Conservation (phyloP, 768 basidiomycete genomes). For the Pilatotrama ljubarskyi region DNA sequence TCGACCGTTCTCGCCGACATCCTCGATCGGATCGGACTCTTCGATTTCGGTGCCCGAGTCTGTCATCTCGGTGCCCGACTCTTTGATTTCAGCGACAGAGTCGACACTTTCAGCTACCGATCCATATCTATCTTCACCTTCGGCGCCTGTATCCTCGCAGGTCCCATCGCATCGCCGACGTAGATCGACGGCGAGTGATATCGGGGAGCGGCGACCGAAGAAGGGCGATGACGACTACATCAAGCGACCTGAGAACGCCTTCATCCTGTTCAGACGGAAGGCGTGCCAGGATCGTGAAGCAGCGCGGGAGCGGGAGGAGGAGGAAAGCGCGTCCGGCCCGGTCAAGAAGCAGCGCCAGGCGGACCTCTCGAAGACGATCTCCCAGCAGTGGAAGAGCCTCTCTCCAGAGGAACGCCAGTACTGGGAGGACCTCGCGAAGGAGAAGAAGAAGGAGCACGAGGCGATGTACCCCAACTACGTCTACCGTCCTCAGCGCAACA, state of each 20-base stretch:
- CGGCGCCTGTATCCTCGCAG: slow-evolving; percentile 31
- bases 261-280: slow-evolving; percentile 80
- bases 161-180: slow-evolving; percentile 35
- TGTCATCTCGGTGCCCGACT: neutral
- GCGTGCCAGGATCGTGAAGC: slow-evolving; percentile 73
- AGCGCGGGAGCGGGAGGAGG: slow-evolving; percentile 53
- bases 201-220: slow-evolving; percentile 42
- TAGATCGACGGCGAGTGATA: slow-evolving; percentile 37
- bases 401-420: slow-evolving; percentile 62
- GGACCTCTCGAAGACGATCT: slow-evolving; percentile 80
- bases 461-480: slow-evolving; percentile 75
- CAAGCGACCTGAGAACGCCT: slow-evolving; percentile 82
- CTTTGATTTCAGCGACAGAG: slow-evolving; percentile 25
- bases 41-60: slow-evolving; percentile 24
- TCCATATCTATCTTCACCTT: slow-evolving; percentile 28
- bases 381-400: slow-evolving; percentile 77
- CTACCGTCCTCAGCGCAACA: slow-evolving; percentile 68
- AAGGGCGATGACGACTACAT: slow-evolving; percentile 83
- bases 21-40: slow-evolving; percentile 43
- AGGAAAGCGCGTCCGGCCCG: slow-evolving; percentile 34
- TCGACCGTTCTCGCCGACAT: slow-evolving; percentile 38
- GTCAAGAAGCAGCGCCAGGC: slow-evolving; percentile 76
- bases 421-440: slow-evolving; percentile 78
- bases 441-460: slow-evolving; percentile 80
- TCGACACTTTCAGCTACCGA: slow-evolving; percentile 25